Evolutionary conservation across 2,329 filamentous ascomycete genomes (phyloP), one percentile per base, ranked within the genome.

Genomic region (Pseudocercospora cruenta): DNA sequence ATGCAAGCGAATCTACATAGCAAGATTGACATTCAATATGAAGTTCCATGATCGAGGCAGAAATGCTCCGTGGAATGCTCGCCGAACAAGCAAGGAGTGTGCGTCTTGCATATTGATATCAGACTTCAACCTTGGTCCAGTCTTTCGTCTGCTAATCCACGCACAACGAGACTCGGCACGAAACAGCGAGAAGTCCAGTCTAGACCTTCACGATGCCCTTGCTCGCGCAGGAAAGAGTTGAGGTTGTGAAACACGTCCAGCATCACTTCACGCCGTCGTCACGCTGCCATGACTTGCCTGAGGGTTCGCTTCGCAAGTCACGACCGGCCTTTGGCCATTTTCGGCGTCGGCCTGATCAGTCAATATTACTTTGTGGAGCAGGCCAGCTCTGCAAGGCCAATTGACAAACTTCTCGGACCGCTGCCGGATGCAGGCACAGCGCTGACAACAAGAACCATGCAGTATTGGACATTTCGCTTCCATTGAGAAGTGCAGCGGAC

Each of bases 351-450:
- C 24, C 22, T 24, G 21, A 19, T 6, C 49, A 49, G 21, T 49
- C 49, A 53, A 24, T 53, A 53, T 53, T 53, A 21, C 43, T 16
- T 8, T 51, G 47, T 51, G 47, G 47, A 51, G 47, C 10, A 12
- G 19, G 10, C 3, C 49, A 53, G 19, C 31, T 24, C 53, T 57
- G 26, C 26, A 33, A 57, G 53, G 12, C 53, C 53, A 57, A 57
- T 57, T 36, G 53, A n/a, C 22, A 31, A n/a, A 57, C 53, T 33
- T 22, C 21, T 54, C 51, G 51, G 51, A 57, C 53, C 26, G 53
- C 24, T 57, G 53, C 53, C 24, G 26, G 53, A 49, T 24, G 26
- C 53, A 57, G 51, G 53, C 53, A 33, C 53, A 31, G 28, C 28
- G 28, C 28, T 31, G 28, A 31, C 28, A 8, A 16, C 53, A 36